Evolutionary conservation across 2,329 filamentous ascomycete species (phyloP).

Genomic region (Paracamarosporium sp.): DNA sequence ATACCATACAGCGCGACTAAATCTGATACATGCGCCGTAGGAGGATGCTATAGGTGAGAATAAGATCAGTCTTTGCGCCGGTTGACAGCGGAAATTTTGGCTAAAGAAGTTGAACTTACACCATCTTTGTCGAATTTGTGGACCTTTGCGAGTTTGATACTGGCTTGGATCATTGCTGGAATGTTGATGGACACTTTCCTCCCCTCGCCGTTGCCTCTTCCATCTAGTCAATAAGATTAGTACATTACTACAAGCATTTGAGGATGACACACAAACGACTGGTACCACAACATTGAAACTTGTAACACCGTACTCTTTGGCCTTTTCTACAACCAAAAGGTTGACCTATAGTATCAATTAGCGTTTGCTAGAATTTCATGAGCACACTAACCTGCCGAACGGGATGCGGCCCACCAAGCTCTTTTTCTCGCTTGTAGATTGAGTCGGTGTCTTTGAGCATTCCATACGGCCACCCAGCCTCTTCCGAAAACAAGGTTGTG

Average conservation of each 20-base stretch:
- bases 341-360: slow-evolving; percentile 6
- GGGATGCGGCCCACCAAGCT: slow-evolving; percentile 9
- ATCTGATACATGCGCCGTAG: slow-evolving; percentile 17
- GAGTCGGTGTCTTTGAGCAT: slow-evolving; percentile 16
- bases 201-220: slow-evolving; percentile 18
- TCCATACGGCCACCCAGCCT: slow-evolving; percentile 17
- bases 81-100: background rate
- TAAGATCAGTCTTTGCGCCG: background rate
- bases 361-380: background rate
- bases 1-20: slow-evolving; percentile 10
- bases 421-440: slow-evolving; percentile 17
- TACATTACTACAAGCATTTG: background rate
- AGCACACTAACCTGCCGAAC: slow-evolving; percentile 4
- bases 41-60: background rate
- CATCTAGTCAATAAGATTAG: slow-evolving; percentile 10
- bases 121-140: slow-evolving; percentile 43
- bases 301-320: slow-evolving; percentile 17
- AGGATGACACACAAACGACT: slow-evolving; percentile 13
- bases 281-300: slow-evolving; percentile 17
- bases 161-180: slow-evolving; percentile 24
- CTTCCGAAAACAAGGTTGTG: slow-evolving; percentile 8
- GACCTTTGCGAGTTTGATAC: slow-evolving; percentile 34
- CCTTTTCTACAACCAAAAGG: slow-evolving; percentile 10
- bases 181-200: slow-evolving; percentile 16
- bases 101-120: slow-evolving; percentile 31